phyloP scores from a whole-genome alignment of 176 grass and related monocot species.

The Leersia perrieri region DNA sequence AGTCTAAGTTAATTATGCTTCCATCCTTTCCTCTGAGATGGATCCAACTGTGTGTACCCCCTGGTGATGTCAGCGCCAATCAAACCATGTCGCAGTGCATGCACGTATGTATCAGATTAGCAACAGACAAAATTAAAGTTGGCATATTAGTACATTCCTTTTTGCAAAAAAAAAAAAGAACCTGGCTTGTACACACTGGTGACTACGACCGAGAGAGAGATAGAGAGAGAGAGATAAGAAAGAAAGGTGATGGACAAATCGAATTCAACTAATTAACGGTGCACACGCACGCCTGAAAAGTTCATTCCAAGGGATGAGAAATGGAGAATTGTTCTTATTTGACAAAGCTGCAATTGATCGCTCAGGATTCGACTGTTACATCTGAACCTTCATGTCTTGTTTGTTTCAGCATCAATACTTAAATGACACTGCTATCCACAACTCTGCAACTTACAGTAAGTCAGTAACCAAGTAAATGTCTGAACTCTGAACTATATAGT shows the following conservation, averaged over 20 bases:
- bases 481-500: background rate
- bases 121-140: background rate
- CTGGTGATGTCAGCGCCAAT: background rate
- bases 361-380: background rate
- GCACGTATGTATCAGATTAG: background rate
- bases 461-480: background rate
- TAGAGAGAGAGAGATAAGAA: background rate
- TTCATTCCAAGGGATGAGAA: background rate
- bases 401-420: background rate
- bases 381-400: background rate
- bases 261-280: background rate
- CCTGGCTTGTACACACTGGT: background rate
- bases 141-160: background rate
- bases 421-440: background rate
- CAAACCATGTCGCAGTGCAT: background rate
- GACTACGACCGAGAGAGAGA: background rate
- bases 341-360: background rate
- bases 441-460: background rate
- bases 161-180: background rate
- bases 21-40: background rate
- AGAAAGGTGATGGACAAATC: background rate
- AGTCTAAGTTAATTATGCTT: background rate
- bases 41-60: background rate
- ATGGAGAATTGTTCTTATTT: conserved; percentile 5
- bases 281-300: background rate